Conservation (phyloP, 345 rosid species). For the Microthlaspi erraticum region DNA sequence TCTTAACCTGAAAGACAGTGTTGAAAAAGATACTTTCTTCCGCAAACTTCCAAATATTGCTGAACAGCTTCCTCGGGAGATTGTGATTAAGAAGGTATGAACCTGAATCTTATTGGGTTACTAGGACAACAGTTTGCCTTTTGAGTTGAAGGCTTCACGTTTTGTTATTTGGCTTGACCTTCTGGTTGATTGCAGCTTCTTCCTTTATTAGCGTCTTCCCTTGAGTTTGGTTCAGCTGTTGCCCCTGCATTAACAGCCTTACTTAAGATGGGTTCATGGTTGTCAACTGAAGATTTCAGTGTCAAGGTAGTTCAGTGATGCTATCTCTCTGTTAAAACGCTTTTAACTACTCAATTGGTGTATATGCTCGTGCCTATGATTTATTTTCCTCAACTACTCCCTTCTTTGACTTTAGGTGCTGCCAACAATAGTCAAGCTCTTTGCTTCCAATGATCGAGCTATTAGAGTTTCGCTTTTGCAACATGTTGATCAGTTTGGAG, state of each 20-base stretch:
- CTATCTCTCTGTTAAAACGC: constrained; percentile 20
- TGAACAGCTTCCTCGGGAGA: constrained; percentile 98
- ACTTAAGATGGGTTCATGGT: constrained; percentile 97
- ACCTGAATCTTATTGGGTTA: constrained; percentile 32
- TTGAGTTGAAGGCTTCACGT: constrained; percentile 18
- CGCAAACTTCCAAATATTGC: constrained; percentile 96
- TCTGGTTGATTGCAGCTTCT: constrained; percentile 74
- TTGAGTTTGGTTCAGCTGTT: constrained; percentile 98
- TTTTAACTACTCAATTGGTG: not conserved
- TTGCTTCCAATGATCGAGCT: constrained; percentile 93
- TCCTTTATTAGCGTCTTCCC: constrained; percentile 96
- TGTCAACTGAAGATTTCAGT: constrained; percentile 84
- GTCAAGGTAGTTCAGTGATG: constrained; percentile 61
- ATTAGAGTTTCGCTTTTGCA: constrained; percentile 91
- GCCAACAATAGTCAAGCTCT: constrained; percentile 87
- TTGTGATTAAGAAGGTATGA: constrained; percentile 87
- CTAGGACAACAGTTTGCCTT: constrained; percentile 33
- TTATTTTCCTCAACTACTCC: constrained; percentile 30
- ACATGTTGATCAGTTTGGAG: constrained; percentile 97
- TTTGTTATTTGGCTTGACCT: constrained; percentile 40
- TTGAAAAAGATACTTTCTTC: constrained; percentile 94
- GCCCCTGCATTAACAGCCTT: constrained; percentile 92
- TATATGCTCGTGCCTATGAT: constrained; percentile 1
- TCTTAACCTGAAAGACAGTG: constrained; percentile 91
- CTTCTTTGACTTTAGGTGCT: constrained; percentile 62